Percentiles rank a stretch among this genome's conserved stretches.
Conservation (phyloP, 2,329 filamentous ascomycete species). For the Parasarocladium wereldwijsianum region DNA sequence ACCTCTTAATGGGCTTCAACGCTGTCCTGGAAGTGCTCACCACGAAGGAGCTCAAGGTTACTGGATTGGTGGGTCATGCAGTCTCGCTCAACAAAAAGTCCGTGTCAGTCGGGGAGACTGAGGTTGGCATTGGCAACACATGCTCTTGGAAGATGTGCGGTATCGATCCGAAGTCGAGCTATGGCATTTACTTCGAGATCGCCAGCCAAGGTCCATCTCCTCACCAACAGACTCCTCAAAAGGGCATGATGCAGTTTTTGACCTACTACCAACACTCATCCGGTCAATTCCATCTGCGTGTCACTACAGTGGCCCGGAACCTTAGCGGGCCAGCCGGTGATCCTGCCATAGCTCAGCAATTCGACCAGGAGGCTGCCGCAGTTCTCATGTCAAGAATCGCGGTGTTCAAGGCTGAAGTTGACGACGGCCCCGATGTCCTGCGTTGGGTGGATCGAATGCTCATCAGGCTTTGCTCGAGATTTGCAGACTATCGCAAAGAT, state of each 20-base stretch:
- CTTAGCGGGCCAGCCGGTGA: slow-evolving; percentile 89
- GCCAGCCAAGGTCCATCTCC: slow-evolving; percentile 81
- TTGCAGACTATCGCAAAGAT: slow-evolving; percentile 96
- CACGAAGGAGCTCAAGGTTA: slow-evolving; percentile 96
- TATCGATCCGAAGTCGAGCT: slow-evolving; percentile 85
- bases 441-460: slow-evolving; percentile 98
- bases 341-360: slow-evolving; percentile 87
- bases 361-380: slow-evolving; percentile 94
- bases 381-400: slow-evolving; percentile 99
- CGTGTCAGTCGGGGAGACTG: slow-evolving; percentile 88
- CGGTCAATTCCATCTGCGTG: slow-evolving; percentile 87
- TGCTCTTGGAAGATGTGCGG: slow-evolving; percentile 99
- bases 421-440: slow-evolving; percentile 94
- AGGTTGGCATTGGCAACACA: slow-evolving; percentile 96
- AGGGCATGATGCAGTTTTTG: slow-evolving; percentile 94
- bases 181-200: slow-evolving; percentile 96
- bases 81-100: slow-evolving; percentile 98
- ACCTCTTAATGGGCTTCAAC: slow-evolving; percentile 96
- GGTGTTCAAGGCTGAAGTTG: slow-evolving; percentile 96
- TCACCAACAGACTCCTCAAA: slow-evolving; percentile 75
- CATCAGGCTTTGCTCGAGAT: slow-evolving; percentile 87
- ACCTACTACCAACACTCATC: slow-evolving; percentile 98
- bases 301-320: slow-evolving; percentile 84
- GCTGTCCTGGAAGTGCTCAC: slow-evolving; percentile 90
- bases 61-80: slow-evolving; percentile 89